Base-by-base conservation (phyloP, 768 basidiomycete genomes). In the Rhizopogon salebrosus region DNA sequence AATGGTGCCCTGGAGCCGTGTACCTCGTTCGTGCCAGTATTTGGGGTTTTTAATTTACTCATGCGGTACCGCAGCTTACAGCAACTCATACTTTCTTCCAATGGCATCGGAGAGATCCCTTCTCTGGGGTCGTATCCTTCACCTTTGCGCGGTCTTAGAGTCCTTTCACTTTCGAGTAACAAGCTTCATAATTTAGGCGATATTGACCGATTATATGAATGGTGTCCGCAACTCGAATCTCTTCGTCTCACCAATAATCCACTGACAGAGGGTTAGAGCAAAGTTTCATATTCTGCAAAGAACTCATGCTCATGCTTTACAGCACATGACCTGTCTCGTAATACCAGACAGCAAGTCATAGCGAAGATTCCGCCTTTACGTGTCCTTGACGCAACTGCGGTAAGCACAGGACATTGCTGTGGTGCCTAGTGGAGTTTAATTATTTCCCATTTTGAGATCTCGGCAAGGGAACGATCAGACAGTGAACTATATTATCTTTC, bases 401-500 rank as follows among this genome's bases (percentile, higher is more conserved):
- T 88, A 65, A 60, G 84, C 72, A 53, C 53, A 27, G 36, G 37
- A 37, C 18, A 13, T 26, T n/a, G 52, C 26, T 42, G 29, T 41
- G 54, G 41, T 48, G 36, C 45, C 40, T 31, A 48, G n/a, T n/a
- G n/a, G 36, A 37, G 60, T 64, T 35, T 62, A 22, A 45, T 37
- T 41, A 40, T 35, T 23, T n/a, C n/a, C 24, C 27, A 42, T 16
- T 9, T 50, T 55, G 57, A 93, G 89, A 80, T 94, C 41, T 79
- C 85, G 8, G 57, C 64, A 8, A 82, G 77, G 57, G 89, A 93
- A 64, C 78, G 92, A 37, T 72, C 69, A n/a, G 92, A 95, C 61
- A 81, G 83, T 45, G 92, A 95, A 67, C 64, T 91, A 23, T 89
- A 89, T 64, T 95, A 93, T 69, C 74, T 93, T 45, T 86, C 88